A percentile compares a stretch with the other conserved stretches of the same genome.
Evolutionary conservation across 1,284 basidiomycete species (phyloP).

Genomic region (Cryptococcus hybrid): DNA sequence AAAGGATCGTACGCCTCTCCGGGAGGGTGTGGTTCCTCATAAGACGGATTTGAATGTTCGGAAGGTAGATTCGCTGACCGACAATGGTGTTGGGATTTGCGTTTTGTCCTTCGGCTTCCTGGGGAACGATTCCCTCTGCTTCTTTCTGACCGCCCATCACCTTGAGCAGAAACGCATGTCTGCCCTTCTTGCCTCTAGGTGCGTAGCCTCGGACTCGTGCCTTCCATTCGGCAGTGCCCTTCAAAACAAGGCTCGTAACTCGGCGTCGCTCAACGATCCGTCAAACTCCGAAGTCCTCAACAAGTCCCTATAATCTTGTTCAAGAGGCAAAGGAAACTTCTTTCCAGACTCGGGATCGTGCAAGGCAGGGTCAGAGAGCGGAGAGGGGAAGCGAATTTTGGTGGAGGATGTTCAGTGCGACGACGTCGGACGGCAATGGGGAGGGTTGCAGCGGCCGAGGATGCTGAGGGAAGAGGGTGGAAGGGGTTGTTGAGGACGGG

Average conservation of each 20-base stretch:
- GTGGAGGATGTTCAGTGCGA: slow-evolving; percentile 22
- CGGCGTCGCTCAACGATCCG: slow-evolving; percentile 29
- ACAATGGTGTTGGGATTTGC: slow-evolving; percentile 52
- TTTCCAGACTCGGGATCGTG: slow-evolving; percentile 10
- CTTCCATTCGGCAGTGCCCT: slow-evolving; percentile 34
- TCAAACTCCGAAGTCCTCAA: slow-evolving; percentile 12
- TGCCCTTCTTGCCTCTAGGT: slow-evolving; percentile 10
- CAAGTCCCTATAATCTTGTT: slow-evolving; percentile 38
- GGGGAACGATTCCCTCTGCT: background rate
- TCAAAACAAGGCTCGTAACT: slow-evolving; percentile 37
- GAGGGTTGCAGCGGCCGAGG: slow-evolving; percentile 21
- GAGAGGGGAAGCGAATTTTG: slow-evolving; percentile 15
- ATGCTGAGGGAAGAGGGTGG: slow-evolving; percentile 16
- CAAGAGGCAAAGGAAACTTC: slow-evolving; percentile 31
- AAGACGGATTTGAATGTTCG: slow-evolving; percentile 78
- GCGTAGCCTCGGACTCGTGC: slow-evolving; percentile 37
- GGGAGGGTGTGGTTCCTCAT: slow-evolving; percentile 75
- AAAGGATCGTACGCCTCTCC: slow-evolving; percentile 87
- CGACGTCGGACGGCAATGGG: slow-evolving; percentile 37
- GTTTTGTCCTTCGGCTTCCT: background rate
- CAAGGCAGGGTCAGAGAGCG: slow-evolving; percentile 22
- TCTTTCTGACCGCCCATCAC: slow-evolving; percentile 9
- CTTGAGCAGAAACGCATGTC: slow-evolving; percentile 9
- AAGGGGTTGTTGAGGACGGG: slow-evolving; percentile 12
- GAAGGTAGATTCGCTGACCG: slow-evolving; percentile 81